phyloP scores from a whole-genome alignment of 139 green algal species.

The Chlamydomonas urium region DNA sequence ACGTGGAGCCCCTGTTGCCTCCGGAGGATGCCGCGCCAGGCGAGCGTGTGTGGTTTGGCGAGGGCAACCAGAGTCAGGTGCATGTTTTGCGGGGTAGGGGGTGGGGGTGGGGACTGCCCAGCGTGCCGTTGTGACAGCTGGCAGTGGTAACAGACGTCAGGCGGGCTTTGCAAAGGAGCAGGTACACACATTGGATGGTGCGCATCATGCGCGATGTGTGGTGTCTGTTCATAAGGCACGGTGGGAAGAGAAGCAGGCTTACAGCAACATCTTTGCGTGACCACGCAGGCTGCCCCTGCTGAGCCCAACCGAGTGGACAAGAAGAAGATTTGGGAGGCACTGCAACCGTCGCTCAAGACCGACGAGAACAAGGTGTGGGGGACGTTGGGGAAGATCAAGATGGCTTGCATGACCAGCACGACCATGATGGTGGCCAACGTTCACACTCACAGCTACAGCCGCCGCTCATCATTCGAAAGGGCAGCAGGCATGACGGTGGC shows the following conservation, averaged over 20 bases:
- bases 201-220: too few species aligned
- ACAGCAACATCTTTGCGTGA: too few species aligned
- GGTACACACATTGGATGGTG: too few species aligned
- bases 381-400: neutral
- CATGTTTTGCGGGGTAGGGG: too few species aligned
- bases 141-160: too few species aligned
- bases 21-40: conserved; percentile 61
- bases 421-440: neutral
- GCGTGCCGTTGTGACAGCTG: too few species aligned
- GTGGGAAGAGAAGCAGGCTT: too few species aligned
- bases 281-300: neutral
- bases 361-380: conserved; percentile 18
- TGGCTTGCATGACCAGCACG: neutral
- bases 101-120: too few species aligned
- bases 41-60: conserved; percentile 21
- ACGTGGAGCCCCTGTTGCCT: conserved; percentile 83
- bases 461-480: neutral
- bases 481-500: neutral
- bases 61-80: conserved; percentile 6
- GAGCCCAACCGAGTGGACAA: conserved; percentile 57
- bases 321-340: conserved; percentile 78
- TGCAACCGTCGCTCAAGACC: conserved; percentile 65
- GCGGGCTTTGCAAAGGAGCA: too few species aligned
- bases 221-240: too few species aligned
- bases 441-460: neutral